Percentiles rank a stretch among this genome's conserved stretches.
Conservation (phyloP, 1,284 basidiomycete genomes). For the Ustilago esculenta region DNA sequence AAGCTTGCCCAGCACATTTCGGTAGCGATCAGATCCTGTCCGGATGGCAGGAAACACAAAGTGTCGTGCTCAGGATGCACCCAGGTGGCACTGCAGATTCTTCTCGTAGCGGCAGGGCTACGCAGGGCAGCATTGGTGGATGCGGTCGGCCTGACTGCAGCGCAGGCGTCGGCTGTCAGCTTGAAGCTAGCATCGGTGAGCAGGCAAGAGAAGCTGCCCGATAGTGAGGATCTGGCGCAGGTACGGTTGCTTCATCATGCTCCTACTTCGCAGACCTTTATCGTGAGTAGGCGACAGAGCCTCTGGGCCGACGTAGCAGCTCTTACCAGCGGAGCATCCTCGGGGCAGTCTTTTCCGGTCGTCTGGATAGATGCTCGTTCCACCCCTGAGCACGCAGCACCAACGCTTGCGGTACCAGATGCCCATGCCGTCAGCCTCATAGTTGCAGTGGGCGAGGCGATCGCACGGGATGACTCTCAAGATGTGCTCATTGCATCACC, state of each 20-base stretch:
- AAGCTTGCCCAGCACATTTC: constrained; percentile 8
- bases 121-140: constrained; percentile 34
- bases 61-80: constrained; percentile 13
- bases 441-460: background rate
- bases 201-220: background rate
- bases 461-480: background rate
- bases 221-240: background rate
- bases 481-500: constrained; percentile 9
- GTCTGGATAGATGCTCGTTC: constrained; percentile 18
- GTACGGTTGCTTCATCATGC: constrained; percentile 17
- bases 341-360: background rate
- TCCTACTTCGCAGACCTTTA: constrained; percentile 18
- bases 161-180: constrained; percentile 16
- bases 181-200: background rate
- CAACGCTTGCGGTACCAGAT: constrained; percentile 8
- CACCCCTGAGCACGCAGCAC: constrained; percentile 2
- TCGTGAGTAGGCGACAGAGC: constrained; percentile 9
- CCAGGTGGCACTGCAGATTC: constrained; percentile 22
- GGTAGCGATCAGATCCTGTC: background rate
- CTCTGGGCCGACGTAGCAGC: constrained; percentile 13
- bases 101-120: constrained; percentile 11
- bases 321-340: background rate
- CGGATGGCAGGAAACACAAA: constrained; percentile 1
- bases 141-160: constrained; percentile 6
- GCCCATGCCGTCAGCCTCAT: constrained; percentile 8